A percentile compares a stretch with the other conserved stretches of the same genome.
These are phyloP conservation scores for Fusarium multiceps DNA, from an alignment of 2,329 filamentous ascomycete species.

Conservation along the genomic window DNA sequence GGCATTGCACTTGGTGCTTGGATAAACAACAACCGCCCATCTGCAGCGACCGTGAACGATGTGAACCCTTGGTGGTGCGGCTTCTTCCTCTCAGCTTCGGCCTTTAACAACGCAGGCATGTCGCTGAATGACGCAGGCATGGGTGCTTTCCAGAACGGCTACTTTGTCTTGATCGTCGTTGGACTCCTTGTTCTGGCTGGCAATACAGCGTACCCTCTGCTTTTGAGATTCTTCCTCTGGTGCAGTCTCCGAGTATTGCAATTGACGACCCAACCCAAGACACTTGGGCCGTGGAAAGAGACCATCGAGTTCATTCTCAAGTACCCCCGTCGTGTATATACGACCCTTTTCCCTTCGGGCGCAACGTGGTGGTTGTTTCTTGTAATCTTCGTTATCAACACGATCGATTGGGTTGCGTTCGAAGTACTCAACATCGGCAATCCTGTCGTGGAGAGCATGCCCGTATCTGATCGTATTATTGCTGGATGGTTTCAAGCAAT, in stretches of 20 bases:
- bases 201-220: constrained; percentile 73
- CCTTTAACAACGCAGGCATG: constrained; percentile 80
- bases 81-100: constrained; percentile 73
- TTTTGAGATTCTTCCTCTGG: constrained; percentile 71
- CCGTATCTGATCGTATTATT: constrained; percentile 65
- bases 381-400: constrained; percentile 69
- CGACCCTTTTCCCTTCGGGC: constrained; percentile 71
- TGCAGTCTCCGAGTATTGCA: constrained; percentile 56
- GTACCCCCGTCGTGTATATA: constrained; percentile 69
- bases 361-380: constrained; percentile 75
- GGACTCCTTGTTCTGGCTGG: constrained; percentile 70
- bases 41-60: constrained; percentile 63
- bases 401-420: constrained; percentile 73
- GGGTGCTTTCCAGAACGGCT: constrained; percentile 66
- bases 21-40: constrained; percentile 64
- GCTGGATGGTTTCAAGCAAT: constrained; percentile 74
- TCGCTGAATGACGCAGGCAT: constrained; percentile 74
- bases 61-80: constrained; percentile 76
- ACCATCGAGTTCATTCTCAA: constrained; percentile 66
- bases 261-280: constrained; percentile 51
- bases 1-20: constrained; percentile 71
- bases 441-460: constrained; percentile 62
- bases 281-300: constrained; percentile 57
- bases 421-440: constrained; percentile 74
- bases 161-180: constrained; percentile 64